Base-by-base conservation (phyloP, 768 basidiomycete species). In the Tylopilus balloui region DNA sequence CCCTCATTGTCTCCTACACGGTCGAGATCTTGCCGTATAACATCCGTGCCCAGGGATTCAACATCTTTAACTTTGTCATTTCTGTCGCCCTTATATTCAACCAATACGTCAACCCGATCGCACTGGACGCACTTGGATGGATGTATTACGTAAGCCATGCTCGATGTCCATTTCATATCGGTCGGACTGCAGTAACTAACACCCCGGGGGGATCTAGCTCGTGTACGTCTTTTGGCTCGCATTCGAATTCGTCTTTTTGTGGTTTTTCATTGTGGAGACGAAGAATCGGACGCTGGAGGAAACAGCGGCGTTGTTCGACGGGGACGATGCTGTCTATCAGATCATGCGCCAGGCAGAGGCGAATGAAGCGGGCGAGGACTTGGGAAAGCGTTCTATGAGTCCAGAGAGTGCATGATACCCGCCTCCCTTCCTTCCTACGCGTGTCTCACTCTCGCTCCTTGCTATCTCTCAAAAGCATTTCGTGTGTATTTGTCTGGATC, bases 21-120 rank as follows among this genome's bases (percentile, higher is more conserved):
- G 78, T 92, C 54, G 92, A 95, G 68, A 93, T 94, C 68, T 71
- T 93, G 45, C 91, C 91, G 6, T 92, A 77, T 72, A 69, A 73
- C 25, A 73, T 93, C 48, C 89, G 91, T 66, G 89, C 89, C 56
- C 92, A 91, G 74, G 88, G 90, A 46, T 83, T 89, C 73, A 86
- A 77, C 55, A 60, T 92, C 47, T 88, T 92, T 76, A 86, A 81
- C 69, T 86, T 92, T 64, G 70, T 78, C 50, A 79, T 89, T 64
- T 88, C 87, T 12, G 56, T 85, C 47, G 78, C 89, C 6, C 81
- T 92, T 57, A 87, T 94, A 67, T 89, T 94, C 70, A 92, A 91
- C 65, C 89, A 90, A 69, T 89, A 91, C 61, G 81, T 84, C 65
- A 92, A 92, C 73, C 90, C 88, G 29, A 78, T 89, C 64, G 88